These are phyloP conservation scores for Phaeophleospora eucalypticola DNA, from an alignment of 2,329 filamentous ascomycete species.

Conservation along the genomic window DNA sequence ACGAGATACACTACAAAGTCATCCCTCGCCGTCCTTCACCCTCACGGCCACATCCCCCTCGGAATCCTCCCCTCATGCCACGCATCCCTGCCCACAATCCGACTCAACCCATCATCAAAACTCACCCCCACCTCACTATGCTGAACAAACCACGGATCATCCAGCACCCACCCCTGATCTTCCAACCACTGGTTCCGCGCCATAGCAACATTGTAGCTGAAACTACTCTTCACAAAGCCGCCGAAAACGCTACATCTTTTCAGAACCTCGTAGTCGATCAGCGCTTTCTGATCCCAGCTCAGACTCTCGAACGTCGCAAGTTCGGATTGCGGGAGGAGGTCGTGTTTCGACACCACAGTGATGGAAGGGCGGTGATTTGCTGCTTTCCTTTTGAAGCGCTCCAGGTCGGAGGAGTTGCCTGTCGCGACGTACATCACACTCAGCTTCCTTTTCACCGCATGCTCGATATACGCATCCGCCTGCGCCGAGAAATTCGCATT, in stretches of 20 bases:
- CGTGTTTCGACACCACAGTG: constrained; percentile 42
- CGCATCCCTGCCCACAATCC: constrained; percentile 25
- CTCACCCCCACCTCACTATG: constrained; percentile 23
- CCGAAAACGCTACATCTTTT: constrained; percentile 42
- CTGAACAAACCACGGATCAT: constrained; percentile 25
- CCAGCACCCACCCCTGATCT: constrained; percentile 21
- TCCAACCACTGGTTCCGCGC: constrained; percentile 35
- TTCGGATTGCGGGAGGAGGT: constrained; percentile 40
- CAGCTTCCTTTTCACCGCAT: constrained; percentile 30
- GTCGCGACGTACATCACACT: constrained; percentile 44
- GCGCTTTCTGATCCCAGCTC: constrained; percentile 48
- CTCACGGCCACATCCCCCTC: constrained; percentile 29
- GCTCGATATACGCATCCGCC: constrained; percentile 36
- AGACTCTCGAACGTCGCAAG: constrained; percentile 35
- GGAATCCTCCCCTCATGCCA: constrained; percentile 25
- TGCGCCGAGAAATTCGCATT: constrained; percentile 37
- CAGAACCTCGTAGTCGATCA: constrained; percentile 52
- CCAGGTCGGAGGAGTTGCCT: constrained; percentile 38
- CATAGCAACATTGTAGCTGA: constrained; percentile 48
- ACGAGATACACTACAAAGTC: not conserved
- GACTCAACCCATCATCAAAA: constrained; percentile 29
- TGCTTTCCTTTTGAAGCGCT: constrained; percentile 37
- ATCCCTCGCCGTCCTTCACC: not conserved
- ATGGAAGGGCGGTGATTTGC: constrained; percentile 31
- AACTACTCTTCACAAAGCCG: constrained; percentile 44